phyloP scores from a whole-genome alignment of 1,284 basidiomycete genomes.

The Fomes fomentarius region DNA sequence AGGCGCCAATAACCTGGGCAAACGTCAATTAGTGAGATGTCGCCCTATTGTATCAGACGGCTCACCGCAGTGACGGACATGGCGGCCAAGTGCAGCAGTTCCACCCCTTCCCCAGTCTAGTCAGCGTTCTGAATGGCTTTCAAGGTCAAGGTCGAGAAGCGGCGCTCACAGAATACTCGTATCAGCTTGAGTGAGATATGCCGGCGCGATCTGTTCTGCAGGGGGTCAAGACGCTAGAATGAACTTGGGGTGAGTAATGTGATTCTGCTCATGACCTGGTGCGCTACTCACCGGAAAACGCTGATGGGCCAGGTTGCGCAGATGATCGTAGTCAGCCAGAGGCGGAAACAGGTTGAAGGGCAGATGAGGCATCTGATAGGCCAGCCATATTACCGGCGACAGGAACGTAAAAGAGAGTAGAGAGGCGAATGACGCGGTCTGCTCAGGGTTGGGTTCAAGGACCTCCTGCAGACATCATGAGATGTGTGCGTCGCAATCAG shows the following conservation, averaged over 20 bases:
- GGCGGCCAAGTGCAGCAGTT: constrained; percentile 26
- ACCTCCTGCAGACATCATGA: constrained; percentile 24
- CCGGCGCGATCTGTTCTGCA: constrained; percentile 23
- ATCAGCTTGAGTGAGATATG: constrained; percentile 35
- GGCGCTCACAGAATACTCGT: constrained; percentile 26
- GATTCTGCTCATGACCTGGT: not conserved
- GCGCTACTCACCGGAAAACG: constrained; percentile 35
- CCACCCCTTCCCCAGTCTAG: constrained; percentile 18
- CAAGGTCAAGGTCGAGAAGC: constrained; percentile 13
- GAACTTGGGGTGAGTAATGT: not conserved
- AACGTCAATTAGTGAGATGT: not conserved
- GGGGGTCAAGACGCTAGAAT: constrained; percentile 35
- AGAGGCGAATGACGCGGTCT: constrained; percentile 38
- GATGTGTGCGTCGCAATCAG: not conserved
- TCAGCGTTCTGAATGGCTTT: too few relatives aligned
- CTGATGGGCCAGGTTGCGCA: constrained; percentile 41
- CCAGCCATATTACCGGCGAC: constrained; percentile 36
- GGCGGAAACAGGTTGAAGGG: constrained; percentile 42
- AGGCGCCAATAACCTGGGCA: constrained; percentile 29
- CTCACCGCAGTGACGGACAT: constrained; percentile 22
- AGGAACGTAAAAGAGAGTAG: constrained; percentile 36
- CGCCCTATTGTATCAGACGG: too few relatives aligned
- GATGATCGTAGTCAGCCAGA: constrained; percentile 49
- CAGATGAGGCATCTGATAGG: constrained; percentile 34
- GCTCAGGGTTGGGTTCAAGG: constrained; percentile 36